Conservation (phyloP, 148 eudicot species). For the Camellia sinensis region DNA sequence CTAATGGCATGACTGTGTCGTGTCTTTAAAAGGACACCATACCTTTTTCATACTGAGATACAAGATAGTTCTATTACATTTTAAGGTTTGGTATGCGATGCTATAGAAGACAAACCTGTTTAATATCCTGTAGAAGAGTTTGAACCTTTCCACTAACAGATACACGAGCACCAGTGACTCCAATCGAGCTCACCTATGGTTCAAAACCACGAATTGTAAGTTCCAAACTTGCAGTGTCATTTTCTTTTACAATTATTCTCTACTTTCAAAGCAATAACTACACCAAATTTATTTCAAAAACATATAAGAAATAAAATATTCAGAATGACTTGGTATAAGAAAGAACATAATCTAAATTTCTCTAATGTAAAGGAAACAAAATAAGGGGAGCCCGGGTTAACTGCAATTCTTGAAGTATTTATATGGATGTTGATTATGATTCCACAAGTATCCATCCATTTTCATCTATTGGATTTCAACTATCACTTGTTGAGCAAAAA, state of each 20-base stretch:
- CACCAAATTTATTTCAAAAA: neutral
- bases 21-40: neutral
- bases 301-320: neutral
- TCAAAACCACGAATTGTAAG: neutral
- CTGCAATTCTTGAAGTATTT: neutral
- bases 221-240: neutral
- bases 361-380: neutral
- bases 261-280: neutral
- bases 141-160: slow-evolving; percentile 67
- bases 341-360: neutral
- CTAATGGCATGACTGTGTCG: neutral
- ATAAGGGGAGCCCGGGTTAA: neutral
- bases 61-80: neutral
- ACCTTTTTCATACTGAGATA: neutral
- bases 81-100: neutral
- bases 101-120: slow-evolving; percentile 56
- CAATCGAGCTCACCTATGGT: slow-evolving; percentile 75
- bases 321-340: neutral
- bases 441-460: neutral
- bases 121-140: slow-evolving; percentile 63
- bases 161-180: slow-evolving; percentile 90
- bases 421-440: neutral
- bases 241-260: neutral
- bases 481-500: neutral
- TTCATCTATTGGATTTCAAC: neutral